Percentiles rank a stretch among this genome's conserved stretches.
phyloP scores from a whole-genome alignment of 352 stramenopile genomes.

The Elongisporangium undulatum region DNA sequence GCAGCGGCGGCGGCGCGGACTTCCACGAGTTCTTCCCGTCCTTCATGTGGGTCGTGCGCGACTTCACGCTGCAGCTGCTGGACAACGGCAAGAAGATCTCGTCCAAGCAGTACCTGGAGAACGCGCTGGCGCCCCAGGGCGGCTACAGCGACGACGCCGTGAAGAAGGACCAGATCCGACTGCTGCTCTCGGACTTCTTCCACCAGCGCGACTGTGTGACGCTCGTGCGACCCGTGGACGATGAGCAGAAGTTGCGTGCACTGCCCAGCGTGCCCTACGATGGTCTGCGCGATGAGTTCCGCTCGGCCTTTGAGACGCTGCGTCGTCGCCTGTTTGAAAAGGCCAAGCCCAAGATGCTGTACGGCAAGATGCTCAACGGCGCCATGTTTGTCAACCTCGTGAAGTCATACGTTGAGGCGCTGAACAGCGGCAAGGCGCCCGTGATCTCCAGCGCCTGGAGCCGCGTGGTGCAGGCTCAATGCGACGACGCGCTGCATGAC shows the following conservation, averaged over 20 bases:
- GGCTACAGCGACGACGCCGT: slow-evolving; percentile 76
- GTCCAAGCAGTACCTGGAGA: slow-evolving; percentile 87
- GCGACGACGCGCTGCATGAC: slow-evolving; percentile 72
- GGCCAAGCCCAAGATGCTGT: slow-evolving; percentile 81
- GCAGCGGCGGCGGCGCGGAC: slow-evolving; percentile 10
- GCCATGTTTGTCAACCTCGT: slow-evolving; percentile 86
- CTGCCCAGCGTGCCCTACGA: slow-evolving; percentile 66
- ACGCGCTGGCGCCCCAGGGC: slow-evolving; percentile 74
- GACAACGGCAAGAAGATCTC: slow-evolving; percentile 87
- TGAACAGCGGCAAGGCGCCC: slow-evolving; percentile 85
- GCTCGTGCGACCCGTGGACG: slow-evolving; percentile 82
- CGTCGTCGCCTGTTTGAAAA: slow-evolving; percentile 69
- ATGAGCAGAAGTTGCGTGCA: slow-evolving; percentile 78
- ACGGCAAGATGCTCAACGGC: slow-evolving; percentile 81
- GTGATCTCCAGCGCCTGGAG: slow-evolving; percentile 89
- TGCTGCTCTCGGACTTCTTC: slow-evolving; percentile 80
- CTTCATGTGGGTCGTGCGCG: slow-evolving; percentile 89
- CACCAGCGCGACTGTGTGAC: slow-evolving; percentile 86
- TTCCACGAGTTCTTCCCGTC: slow-evolving; percentile 84
- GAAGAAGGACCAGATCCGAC: slow-evolving; percentile 78
- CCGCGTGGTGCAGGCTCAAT: slow-evolving; percentile 83
- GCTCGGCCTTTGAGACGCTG: slow-evolving; percentile 62
- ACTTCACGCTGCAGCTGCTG: slow-evolving; percentile 86
- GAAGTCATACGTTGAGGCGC: slow-evolving; percentile 73
- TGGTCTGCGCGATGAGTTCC: slow-evolving; percentile 82